A percentile compares a stretch with the other conserved stretches of the same genome.
phyloP scores from a whole-genome alignment of 106 monocot species.

The Posidonia australis region DNA sequence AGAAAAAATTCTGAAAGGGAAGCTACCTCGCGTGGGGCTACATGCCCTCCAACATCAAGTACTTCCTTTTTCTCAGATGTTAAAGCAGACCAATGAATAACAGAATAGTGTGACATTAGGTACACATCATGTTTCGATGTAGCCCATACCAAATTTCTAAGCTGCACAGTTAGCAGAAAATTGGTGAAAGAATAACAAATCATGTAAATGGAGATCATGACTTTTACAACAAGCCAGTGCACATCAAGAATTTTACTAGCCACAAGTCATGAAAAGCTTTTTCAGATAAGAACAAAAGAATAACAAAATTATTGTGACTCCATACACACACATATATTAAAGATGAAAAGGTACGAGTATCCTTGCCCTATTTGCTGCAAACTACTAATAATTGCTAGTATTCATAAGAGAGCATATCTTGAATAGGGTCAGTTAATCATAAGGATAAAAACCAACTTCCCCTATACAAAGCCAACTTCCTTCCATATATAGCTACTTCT shows the following conservation, averaged over 20 bases:
- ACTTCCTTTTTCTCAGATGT: constrained; percentile 16
- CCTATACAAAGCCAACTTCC: too few relatives aligned
- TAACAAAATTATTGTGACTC: not conserved
- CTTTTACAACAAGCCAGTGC: not conserved
- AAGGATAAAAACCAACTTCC: too few relatives aligned
- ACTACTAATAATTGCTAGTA: too few relatives aligned
- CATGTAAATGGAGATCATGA: not conserved
- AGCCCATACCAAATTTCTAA: constrained; percentile 38
- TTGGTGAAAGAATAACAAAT: not conserved
- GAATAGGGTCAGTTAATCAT: too few relatives aligned
- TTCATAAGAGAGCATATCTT: too few relatives aligned
- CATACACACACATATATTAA: too few relatives aligned
- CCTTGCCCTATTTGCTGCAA: too few relatives aligned
- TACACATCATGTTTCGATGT: constrained; percentile 33
- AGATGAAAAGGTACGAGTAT: too few relatives aligned
- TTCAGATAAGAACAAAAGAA: not conserved
- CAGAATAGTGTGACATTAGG: constrained; percentile 35
- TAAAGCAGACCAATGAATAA: constrained; percentile 43
- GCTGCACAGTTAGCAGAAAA: constrained; percentile 11
- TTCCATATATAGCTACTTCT: too few relatives aligned
- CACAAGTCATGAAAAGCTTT: not conserved
- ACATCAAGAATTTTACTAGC: not conserved
- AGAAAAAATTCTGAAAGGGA: too few relatives aligned
- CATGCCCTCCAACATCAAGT: constrained; percentile 40
- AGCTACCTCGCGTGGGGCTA: constrained; percentile 36